Base-by-base conservation (phyloP, 2,329 filamentous ascomycete species). In the Helicocarpus griseus region DNA sequence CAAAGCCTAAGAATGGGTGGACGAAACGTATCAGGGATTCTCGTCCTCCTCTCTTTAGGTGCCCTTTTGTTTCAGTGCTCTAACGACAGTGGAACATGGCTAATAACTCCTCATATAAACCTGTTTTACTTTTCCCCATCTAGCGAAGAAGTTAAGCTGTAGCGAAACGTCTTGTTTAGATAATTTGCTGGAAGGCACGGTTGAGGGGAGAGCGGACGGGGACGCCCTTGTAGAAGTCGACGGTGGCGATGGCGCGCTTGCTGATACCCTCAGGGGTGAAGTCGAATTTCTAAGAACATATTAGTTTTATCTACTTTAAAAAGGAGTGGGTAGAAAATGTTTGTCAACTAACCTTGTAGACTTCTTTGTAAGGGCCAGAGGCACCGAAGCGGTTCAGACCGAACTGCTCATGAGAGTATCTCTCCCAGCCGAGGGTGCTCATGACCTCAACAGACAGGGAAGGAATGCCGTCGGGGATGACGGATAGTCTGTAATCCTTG, bases 351-450 rank as follows among this genome's bases (percentile, higher is more conserved):
- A 78, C 87, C 80, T 87, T 86, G 82, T 98, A 98, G 56, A 98
- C 89, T 65, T 97, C 85, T 85, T 91, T 91, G 80, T 97, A 97
- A 61, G 91, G 86, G 65, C 91, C 93, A 52, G 88, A 95, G 61
- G 91, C 91, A 83, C 93, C 93, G 74, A 98, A 98, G 70, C 93
- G 83, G 86, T 98, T 98, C 61, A 98, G 83, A 70, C 93, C 93
- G 67, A 98, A 98, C 78, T 98, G 93, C 83, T 98, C 93, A 76
- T 98, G 91, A 54, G 89, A 87, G 78, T 97, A 98, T 73, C 91
- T 87, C 82, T 97, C 90, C 93, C 93, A 98, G 63, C 93, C 93
- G 75, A 96, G 84, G 61, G 93, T 98, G 73, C 81, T 86, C 87
- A 95, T 94, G 71, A 89, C 90, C 80, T 98, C 93, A 61, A 98